phyloP scores from a whole-genome alignment of 352 stramenopile species.

The Lagenidium sp. region DNA sequence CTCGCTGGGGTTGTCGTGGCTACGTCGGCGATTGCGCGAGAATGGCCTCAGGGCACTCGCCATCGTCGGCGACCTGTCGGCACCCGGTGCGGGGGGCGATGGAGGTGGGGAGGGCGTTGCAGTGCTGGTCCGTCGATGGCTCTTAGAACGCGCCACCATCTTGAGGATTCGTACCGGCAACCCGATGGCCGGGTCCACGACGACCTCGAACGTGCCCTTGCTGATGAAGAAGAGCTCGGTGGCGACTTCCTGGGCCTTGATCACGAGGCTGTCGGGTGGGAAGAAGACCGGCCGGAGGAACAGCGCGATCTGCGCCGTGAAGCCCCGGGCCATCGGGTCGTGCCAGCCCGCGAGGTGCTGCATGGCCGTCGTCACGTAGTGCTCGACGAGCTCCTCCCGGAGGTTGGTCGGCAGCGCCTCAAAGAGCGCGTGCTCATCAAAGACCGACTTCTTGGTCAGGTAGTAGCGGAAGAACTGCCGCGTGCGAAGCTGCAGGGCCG shows the following conservation, averaged over 20 bases:
- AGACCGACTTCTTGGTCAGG: conserved; percentile 24
- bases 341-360: conserved; percentile 10
- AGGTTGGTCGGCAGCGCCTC: conserved; percentile 9
- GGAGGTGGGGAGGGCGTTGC: not conserved
- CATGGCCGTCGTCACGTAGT: conserved; percentile 13
- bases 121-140: not conserved
- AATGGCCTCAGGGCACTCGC: not conserved
- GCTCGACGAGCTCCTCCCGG: conserved; percentile 8
- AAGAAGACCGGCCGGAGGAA: conserved; percentile 10
- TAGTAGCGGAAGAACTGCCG: conserved; percentile 25
- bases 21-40: no score
- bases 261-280: conserved; percentile 3
- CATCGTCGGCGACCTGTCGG: not conserved
- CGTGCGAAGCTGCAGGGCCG: conserved; percentile 20
- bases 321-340: conserved; percentile 5
- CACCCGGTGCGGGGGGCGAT: not conserved
- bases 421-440: conserved; percentile 20
- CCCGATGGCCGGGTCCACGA: not conserved
- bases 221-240: conserved; percentile 13
- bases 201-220: conserved; percentile 7
- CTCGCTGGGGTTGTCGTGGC: no score
- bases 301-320: conserved; percentile 9
- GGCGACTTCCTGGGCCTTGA: conserved; percentile 4
- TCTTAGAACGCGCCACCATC: not conserved
- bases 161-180: not conserved